These are phyloP conservation scores for Fusarium phyllophilum DNA, from an alignment of 2,329 filamentous ascomycete species.

Conservation along the genomic window DNA sequence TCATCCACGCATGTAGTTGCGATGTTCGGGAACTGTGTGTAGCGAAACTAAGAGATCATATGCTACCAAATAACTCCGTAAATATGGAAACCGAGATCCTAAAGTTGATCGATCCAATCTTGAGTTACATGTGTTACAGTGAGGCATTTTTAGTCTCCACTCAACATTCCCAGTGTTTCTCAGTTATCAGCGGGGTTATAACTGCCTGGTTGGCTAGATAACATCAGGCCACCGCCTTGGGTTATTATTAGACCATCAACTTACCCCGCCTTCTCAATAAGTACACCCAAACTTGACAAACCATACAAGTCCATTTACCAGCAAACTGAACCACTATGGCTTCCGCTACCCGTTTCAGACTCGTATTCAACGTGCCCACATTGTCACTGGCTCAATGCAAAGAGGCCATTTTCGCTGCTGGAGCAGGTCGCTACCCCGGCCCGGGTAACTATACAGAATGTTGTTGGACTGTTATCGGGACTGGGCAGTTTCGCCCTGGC, in stretches of 20 bases:
- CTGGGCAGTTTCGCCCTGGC: neutral
- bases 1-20: too few species aligned
- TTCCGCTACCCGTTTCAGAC: neutral
- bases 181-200: neutral
- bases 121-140: too few species aligned
- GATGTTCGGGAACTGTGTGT: too few species aligned
- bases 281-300: neutral
- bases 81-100: too few species aligned
- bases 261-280: neutral
- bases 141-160: too few species aligned
- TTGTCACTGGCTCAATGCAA: neutral
- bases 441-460: neutral
- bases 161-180: neutral
- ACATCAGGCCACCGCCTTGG: neutral
- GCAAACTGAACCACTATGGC: neutral
- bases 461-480: neutral
- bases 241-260: neutral
- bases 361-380: neutral
- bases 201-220: neutral
- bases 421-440: neutral
- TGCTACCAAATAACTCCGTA: too few species aligned
- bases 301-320: fast-evolving
- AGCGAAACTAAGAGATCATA: too few species aligned
- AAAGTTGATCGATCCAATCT: too few species aligned
- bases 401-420: neutral